Evolutionary conservation across 2,329 filamentous ascomycete genomes (phyloP), one percentile per base, ranked within the genome.

Genomic region (Alternaria sp.): DNA sequence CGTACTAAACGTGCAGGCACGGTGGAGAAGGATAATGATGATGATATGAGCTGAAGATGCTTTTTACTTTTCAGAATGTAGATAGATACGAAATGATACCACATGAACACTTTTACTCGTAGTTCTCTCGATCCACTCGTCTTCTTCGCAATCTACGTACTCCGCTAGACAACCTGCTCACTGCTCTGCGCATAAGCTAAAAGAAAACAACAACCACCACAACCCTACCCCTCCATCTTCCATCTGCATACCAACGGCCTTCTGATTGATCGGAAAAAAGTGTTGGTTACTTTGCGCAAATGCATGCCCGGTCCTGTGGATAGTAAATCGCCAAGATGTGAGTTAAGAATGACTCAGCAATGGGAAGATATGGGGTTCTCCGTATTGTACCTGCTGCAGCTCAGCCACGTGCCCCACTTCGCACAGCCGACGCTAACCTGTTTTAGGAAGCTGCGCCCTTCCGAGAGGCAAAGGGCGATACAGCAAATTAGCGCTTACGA

Each of bases 1-100:
- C 90, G 1, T 94, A 89, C 69, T 93, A 86, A 52, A 21, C 34
- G 39, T 13, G 10, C 21, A 26, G 29, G 26, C 24, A 17, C 8
- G 7, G 11, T 2, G 41, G 33, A 39, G 23, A 29, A 37, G 34
- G 31, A 21, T 24, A 14, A 46, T 40, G 45, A 41, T 26, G 21
- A 53, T 28, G 28, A 41, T 41, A 24, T 21, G 11, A 41, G 39
- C 17, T 7, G 11, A 26, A 36, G 21, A 48, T 31, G 9, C 0
- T 24, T 36, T 48, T 33, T n/a, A 48, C 17, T 29, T 51, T 4
- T 4, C 17, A 31, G n/a, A 29, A 39, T 29, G 48, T 39, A 48
- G 31, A 50, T 50, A 28, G 36, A 28, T 51, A 49, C 33, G 24
- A 39, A 54, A 49, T 49, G 34, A 54, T 49, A 54, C 34, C 26